Evolutionary conservation across 176 grass and related monocot genomes (phyloP).

Genomic region (Musa acuminata): DNA sequence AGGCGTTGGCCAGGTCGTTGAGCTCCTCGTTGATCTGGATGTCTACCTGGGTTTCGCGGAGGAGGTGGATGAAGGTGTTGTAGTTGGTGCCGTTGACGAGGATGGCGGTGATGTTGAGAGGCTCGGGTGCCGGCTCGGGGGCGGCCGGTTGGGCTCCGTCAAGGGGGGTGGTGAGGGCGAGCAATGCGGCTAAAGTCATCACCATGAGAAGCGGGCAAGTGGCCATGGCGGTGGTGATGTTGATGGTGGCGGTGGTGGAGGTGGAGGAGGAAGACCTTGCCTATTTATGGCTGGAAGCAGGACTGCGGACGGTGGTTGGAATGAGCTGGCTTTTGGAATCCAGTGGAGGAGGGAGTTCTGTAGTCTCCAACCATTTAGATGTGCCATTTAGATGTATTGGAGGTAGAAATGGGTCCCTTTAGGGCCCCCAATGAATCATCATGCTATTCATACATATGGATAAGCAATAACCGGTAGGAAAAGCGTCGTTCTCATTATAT

Average conservation of each 20-base stretch:
- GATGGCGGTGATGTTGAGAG: conserved; percentile 66
- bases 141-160: conserved; percentile 21
- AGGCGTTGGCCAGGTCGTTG: conserved; percentile 39
- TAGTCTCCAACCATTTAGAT: too few relatives aligned
- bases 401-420: too few relatives aligned
- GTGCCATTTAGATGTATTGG: too few relatives aligned
- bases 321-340: conserved; percentile 1
- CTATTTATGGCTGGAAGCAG: not conserved
- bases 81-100: conserved; percentile 56
- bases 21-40: conserved; percentile 76
- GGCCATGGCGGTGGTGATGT: not conserved
- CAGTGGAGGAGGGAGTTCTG: not conserved
- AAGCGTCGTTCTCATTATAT: too few relatives aligned
- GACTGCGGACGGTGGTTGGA: not conserved
- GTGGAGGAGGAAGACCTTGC: not conserved
- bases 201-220: not conserved
- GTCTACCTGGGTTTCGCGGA: conserved; percentile 62
- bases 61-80: conserved; percentile 49
- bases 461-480: too few relatives aligned
- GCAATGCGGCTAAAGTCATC: conserved; percentile 19
- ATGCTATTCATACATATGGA: too few relatives aligned
- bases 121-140: not conserved
- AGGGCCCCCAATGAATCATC: too few relatives aligned
- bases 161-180: conserved; percentile 10
- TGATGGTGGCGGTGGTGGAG: not conserved